A percentile compares a stretch with the other conserved stretches of the same genome.
These are phyloP conservation scores for Cucurbita maxima DNA, from an alignment of 306 rosid species.

Conservation along the genomic window DNA sequence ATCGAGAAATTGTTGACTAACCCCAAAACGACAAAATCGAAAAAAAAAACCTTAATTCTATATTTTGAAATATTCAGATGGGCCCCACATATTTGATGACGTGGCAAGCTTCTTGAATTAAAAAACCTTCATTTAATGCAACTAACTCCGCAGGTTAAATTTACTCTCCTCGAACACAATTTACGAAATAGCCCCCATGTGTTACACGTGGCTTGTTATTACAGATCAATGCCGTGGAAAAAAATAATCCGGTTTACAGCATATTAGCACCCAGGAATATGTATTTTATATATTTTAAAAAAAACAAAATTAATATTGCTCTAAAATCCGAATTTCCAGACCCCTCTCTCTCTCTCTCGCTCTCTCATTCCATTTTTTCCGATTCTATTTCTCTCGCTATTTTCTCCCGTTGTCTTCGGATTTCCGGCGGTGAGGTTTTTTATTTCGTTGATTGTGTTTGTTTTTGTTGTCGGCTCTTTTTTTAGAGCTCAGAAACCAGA, in stretches of 20 bases:
- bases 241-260: too few species aligned
- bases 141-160: not conserved
- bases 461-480: constrained; percentile 14
- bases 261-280: not conserved
- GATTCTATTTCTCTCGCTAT: not conserved
- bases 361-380: not conserved
- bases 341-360: not conserved
- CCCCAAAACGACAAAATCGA: not conserved
- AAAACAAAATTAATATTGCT: not conserved
- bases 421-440: constrained; percentile 5
- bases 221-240: too few species aligned
- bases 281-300: too few species aligned
- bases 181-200: not conserved
- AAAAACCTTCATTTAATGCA: not conserved
- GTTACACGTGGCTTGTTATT: not conserved
- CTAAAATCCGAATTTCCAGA: not conserved
- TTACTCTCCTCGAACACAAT: not conserved
- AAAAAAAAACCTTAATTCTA: too few species aligned
- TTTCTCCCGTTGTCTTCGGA: constrained; percentile 6
- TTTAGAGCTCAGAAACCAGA: constrained; percentile 12
- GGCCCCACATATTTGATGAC: not conserved
- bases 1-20: not conserved
- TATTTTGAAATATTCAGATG: not conserved
- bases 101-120: not conserved
- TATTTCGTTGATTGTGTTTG: not conserved